A percentile compares a stretch with the other conserved stretches of the same genome.
phyloP scores from a whole-genome alignment of 2,329 filamentous ascomycete genomes.

The Leptographium wingfieldii region DNA sequence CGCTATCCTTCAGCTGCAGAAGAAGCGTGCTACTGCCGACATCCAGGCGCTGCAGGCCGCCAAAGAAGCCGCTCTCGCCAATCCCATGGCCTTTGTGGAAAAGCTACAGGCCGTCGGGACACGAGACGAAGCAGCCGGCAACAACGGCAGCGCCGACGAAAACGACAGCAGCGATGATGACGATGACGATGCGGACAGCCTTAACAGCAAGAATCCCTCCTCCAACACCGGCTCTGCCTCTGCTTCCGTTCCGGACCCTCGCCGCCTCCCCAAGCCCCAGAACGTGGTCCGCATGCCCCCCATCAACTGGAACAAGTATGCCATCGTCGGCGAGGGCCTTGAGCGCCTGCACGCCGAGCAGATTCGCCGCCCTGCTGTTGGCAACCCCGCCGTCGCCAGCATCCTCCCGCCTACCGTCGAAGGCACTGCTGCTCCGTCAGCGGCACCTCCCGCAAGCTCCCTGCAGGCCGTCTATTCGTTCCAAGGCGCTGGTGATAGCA shows the following conservation, averaged over 20 bases:
- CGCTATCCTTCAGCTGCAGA: constrained; percentile 76
- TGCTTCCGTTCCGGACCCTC: constrained; percentile 2
- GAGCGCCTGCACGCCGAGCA: constrained; percentile 81
- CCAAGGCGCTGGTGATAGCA: constrained; percentile 21
- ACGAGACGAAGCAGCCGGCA: constrained; percentile 15
- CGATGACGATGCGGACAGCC: constrained; percentile 18
- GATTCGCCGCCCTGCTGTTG: constrained; percentile 46
- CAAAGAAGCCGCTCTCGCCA: constrained; percentile 55
- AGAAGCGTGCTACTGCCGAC: constrained; percentile 63
- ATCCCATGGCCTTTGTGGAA: constrained; percentile 59
- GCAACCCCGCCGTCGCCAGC: constrained; percentile 30
- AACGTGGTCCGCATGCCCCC: constrained; percentile 75
- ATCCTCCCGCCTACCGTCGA: neutral
- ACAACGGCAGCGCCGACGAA: constrained; percentile 17
- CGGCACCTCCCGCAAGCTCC: constrained; percentile 15
- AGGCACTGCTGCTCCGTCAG: constrained; percentile 3
- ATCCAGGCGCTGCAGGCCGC: constrained; percentile 56
- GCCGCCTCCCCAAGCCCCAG: constrained; percentile 61
- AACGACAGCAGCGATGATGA: constrained; percentile 19
- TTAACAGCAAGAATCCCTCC: neutral
- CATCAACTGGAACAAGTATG: constrained; percentile 92
- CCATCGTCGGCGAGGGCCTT: constrained; percentile 71
- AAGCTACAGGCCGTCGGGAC: constrained; percentile 37
- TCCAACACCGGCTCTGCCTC: neutral
- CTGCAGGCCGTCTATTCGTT: constrained; percentile 38